Percentiles rank a stretch among this genome's conserved stretches.
These are phyloP conservation scores for Chaetoceros muelleri DNA, from an alignment of 108 stramenopile species.

Conservation along the genomic window DNA sequence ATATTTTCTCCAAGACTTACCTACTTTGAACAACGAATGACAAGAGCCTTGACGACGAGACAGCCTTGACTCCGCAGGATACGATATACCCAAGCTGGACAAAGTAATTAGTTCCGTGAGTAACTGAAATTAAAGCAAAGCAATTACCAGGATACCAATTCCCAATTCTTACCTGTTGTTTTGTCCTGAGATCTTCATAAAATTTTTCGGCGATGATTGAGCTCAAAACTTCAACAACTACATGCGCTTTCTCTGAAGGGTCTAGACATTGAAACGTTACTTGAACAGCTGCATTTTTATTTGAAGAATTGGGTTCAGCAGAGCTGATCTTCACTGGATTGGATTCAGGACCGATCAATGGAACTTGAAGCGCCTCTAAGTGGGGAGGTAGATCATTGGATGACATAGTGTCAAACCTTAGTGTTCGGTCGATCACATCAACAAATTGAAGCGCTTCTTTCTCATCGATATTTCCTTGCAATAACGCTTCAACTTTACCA, in stretches of 20 bases:
- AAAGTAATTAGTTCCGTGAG: too few species aligned
- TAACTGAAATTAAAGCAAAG: too few species aligned
- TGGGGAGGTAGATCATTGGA: conserved; percentile 42
- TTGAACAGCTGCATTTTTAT: conserved; percentile 59
- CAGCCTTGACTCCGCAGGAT: conserved; percentile 54
- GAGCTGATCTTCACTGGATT: conserved; percentile 34
- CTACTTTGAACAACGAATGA: conserved; percentile 53
- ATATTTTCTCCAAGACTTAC: neutral
- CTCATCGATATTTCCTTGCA: conserved; percentile 70
- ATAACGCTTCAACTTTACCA: conserved; percentile 65
- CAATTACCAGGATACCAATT: too few species aligned
- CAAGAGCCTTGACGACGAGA: conserved; percentile 52
- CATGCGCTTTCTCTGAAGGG: conserved; percentile 51
- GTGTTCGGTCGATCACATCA: conserved; percentile 39
- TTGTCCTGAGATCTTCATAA: conserved; percentile 82
- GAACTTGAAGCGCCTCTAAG: conserved; percentile 51
- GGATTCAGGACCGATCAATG: conserved; percentile 10
- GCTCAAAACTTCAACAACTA: conserved; percentile 55
- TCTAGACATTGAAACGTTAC: conserved; percentile 58
- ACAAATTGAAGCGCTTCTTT: conserved; percentile 63
- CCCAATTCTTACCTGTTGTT: conserved; percentile 31
- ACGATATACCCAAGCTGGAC: conserved; percentile 87
- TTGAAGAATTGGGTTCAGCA: conserved; percentile 67
- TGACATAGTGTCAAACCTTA: conserved; percentile 61
- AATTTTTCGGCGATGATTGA: conserved; percentile 76